Base-by-base conservation (phyloP, 495 filamentous ascomycete genomes). In the Daldinia caldariorum region DNA sequence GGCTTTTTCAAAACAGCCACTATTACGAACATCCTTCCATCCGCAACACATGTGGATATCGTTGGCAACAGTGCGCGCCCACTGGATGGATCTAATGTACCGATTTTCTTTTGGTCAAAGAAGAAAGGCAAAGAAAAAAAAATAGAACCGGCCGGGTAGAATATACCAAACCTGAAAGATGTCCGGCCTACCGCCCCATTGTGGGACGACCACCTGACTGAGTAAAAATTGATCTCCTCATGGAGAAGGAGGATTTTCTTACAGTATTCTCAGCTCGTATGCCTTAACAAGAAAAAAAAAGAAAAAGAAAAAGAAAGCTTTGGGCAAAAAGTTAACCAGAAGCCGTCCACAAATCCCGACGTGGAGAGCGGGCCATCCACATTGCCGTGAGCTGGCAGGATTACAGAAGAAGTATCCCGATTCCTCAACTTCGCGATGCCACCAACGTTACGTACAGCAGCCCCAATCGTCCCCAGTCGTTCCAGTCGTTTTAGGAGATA, bases 171-270 rank as follows among this genome's bases (percentile, higher is more conserved):
- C 57, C 37, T 53, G 68, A 37, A 59, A 71, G 58, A 66, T 43
- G 63, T 63, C 62, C 58, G 65, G 37, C 51, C 45, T 66, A 61
- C 7, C 26, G 49, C 68, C 51, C 68, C 63, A 71, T 71, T 71
- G 58, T 66, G 63, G 68, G 45, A 62, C 68, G 57, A 70, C 63
- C 63, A 67, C 63, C 69, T 71, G 69, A 71, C 63, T 67, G 57
- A 3, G 20, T 45, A 6, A 39, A 53, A 71, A 62, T 66, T 62
- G 58, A 58, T 62, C 57, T 58, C 47, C 47, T 53, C 22, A 43
- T 14, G 39, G 38, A 50, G 22, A 47, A 50, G 22, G 32, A 37
- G 35, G 37, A 56, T 63, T 67, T 58, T 67, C 45, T 53, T 63
- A 22, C 16, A 49, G 20, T 59, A 47, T 59, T 59, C 43, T 64